phyloP scores from a whole-genome alignment of 2,329 filamentous ascomycete genomes.

The Lasiodiplodia citricola region DNA sequence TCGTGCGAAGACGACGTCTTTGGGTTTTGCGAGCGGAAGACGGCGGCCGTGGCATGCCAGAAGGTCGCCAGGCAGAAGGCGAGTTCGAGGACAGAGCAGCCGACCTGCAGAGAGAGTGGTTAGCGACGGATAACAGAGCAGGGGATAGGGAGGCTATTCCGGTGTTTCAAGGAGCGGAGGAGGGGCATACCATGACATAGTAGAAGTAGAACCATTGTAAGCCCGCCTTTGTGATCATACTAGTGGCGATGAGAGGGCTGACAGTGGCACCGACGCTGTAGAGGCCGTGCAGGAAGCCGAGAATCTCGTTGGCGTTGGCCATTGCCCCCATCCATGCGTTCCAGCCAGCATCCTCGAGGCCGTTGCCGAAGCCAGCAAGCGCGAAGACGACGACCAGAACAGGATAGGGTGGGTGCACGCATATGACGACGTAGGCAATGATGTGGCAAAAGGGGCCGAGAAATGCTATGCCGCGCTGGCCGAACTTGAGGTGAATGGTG shows the following conservation, averaged over 20 bases:
- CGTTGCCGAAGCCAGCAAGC: constrained; percentile 73
- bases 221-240: constrained; percentile 68
- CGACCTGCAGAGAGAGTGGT: constrained; percentile 49
- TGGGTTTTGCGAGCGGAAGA: constrained; percentile 60
- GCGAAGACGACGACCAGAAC: constrained; percentile 69
- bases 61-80: constrained; percentile 61
- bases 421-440: constrained; percentile 67
- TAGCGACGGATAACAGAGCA: background rate
- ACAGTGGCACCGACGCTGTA: constrained; percentile 76
- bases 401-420: constrained; percentile 71
- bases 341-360: constrained; percentile 67
- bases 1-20: constrained; percentile 47
- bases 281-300: constrained; percentile 73
- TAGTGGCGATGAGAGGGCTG: constrained; percentile 72
- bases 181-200: constrained; percentile 70
- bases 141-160: background rate
- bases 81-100: constrained; percentile 62
- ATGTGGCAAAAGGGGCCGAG: constrained; percentile 68
- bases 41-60: constrained; percentile 64
- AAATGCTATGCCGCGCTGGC: constrained; percentile 74
- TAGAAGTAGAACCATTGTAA: constrained; percentile 76
- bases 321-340: constrained; percentile 73
- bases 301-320: constrained; percentile 73
- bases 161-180: too few relatives aligned
- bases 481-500: constrained; percentile 65